These are phyloP conservation scores for Cercospora sp. DNA, from an alignment of 2,329 filamentous ascomycete species.

Conservation along the genomic window DNA sequence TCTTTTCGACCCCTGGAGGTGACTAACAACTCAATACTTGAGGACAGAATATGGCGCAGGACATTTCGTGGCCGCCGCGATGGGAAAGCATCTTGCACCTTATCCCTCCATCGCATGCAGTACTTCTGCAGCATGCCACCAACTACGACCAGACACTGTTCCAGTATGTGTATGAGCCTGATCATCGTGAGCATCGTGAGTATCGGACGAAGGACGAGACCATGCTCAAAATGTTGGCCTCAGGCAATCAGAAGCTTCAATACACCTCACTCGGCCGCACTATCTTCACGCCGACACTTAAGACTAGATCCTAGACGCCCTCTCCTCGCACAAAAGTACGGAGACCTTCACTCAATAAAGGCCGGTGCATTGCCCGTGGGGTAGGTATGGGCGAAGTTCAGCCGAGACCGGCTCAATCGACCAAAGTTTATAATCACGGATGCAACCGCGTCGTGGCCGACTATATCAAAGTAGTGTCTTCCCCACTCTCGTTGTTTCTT, in stretches of 20 bases:
- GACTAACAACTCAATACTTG: neutral
- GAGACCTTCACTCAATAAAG: neutral
- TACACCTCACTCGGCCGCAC: neutral
- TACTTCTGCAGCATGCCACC: neutral
- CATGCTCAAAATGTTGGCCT: neutral
- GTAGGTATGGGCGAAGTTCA: neutral
- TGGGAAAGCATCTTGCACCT: neutral
- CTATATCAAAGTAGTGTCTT: neutral
- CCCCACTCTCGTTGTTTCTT: neutral
- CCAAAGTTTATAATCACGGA: neutral
- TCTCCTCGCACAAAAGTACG: neutral
- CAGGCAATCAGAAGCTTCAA: neutral
- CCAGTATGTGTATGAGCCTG: neutral
- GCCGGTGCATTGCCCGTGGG: slow-evolving; percentile 1
- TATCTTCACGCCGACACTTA: neutral
- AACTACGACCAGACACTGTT: neutral
- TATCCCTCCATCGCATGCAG: neutral
- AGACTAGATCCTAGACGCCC: neutral
- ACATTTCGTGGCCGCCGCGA: neutral
- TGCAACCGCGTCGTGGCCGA: neutral
- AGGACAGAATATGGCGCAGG: neutral
- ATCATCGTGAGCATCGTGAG: neutral
- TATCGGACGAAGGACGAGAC: neutral
- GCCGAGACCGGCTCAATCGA: slow-evolving; percentile 14
- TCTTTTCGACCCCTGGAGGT: neutral